Evolutionary conservation across 2,329 filamentous ascomycete species (phyloP).

Genomic region (Ophiostoma populinum): DNA sequence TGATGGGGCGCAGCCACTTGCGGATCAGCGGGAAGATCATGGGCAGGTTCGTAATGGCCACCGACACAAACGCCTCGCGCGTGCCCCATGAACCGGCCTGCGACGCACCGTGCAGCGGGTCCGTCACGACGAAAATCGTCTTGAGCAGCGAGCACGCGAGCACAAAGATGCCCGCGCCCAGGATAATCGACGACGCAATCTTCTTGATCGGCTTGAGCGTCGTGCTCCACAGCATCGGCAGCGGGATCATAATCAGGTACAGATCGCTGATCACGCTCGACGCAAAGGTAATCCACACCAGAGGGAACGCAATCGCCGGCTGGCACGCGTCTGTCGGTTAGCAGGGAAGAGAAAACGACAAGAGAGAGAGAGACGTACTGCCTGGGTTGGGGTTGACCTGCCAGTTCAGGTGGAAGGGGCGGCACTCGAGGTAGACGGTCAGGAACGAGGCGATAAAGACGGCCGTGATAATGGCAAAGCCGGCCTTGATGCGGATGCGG

Average conservation of each 20-base stretch:
- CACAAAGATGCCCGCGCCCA: slow-evolving; percentile 20
- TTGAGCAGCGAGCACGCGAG: slow-evolving; percentile 19
- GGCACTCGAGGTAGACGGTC: slow-evolving; percentile 4
- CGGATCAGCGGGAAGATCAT: slow-evolving; percentile 25
- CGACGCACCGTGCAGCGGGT: slow-evolving; percentile 18
- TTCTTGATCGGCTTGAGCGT: slow-evolving; percentile 18
- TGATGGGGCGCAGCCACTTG: slow-evolving; percentile 19
- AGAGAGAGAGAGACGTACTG: slow-evolving; percentile 3
- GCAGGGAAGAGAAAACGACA: background rate
- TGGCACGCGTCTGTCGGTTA: slow-evolving; percentile 23
- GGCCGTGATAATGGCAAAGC: background rate
- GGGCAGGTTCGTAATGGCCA: slow-evolving; percentile 22
- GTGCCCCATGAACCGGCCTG: slow-evolving; percentile 19
- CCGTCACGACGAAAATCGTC: slow-evolving; percentile 18
- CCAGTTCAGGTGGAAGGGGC: slow-evolving; percentile 9
- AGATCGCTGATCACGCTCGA: slow-evolving; percentile 33
- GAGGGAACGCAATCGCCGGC: slow-evolving; percentile 17
- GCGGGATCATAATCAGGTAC: slow-evolving; percentile 35
- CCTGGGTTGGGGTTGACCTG: slow-evolving; percentile 13
- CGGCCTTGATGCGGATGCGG: slow-evolving; percentile 7
- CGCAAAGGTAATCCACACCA: slow-evolving; percentile 27
- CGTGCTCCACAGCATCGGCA: slow-evolving; percentile 25
- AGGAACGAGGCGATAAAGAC: slow-evolving; percentile 2
- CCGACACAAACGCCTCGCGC: slow-evolving; percentile 23
- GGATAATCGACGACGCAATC: slow-evolving; percentile 17